Percentiles rank a stretch among this genome's conserved stretches.
Conservation (phyloP, 2,329 filamentous ascomycete species). For the Pestalotiopsis fici region DNA sequence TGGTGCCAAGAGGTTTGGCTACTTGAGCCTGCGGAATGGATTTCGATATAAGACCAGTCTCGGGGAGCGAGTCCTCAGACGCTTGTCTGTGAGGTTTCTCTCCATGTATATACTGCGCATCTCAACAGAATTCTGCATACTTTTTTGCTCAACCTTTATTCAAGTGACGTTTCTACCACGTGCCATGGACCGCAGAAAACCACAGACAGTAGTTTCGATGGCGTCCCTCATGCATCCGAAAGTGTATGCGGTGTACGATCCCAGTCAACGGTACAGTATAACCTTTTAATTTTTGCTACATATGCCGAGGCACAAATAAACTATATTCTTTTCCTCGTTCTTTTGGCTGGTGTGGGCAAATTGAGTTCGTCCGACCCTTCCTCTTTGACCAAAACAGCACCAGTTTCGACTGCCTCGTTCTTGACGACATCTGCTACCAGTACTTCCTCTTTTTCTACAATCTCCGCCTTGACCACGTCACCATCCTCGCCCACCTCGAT, state of each 20-base stretch:
- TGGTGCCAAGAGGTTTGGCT: neutral
- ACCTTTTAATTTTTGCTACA: no score
- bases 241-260: no score
- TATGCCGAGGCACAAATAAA: neutral
- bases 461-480: constrained; percentile 22
- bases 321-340: neutral
- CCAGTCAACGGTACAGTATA: no score
- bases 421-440: constrained; percentile 31
- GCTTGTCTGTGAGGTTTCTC: neutral
- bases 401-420: constrained; percentile 13
- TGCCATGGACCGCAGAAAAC: no score
- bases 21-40: neutral
- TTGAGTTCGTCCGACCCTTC: neutral
- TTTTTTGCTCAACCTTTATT: neutral
- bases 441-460: constrained; percentile 26
- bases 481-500: constrained; percentile 17
- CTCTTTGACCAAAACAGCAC: neutral
- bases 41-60: neutral
- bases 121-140: neutral
- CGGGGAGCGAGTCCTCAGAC: neutral
- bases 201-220: no score
- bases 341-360: neutral
- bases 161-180: no score
- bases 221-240: no score
- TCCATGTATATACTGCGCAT: neutral